These are phyloP conservation scores for Colletotrichum falcatum DNA, from an alignment of 2,329 filamentous ascomycete species.

Conservation along the genomic window DNA sequence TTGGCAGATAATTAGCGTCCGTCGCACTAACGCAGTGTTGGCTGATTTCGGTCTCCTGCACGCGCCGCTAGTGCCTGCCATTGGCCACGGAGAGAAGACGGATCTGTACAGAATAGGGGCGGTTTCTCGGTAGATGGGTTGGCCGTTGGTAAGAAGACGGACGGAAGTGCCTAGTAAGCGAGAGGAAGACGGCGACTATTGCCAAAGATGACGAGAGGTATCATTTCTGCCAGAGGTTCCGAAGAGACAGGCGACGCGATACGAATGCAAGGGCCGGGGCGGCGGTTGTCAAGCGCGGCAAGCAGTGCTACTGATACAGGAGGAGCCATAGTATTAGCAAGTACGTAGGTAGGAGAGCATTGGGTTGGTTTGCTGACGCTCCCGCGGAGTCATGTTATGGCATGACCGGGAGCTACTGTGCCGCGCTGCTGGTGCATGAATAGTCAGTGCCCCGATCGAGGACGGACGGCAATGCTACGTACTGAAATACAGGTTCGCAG, in stretches of 20 bases:
- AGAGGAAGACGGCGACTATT: conserved; percentile 2
- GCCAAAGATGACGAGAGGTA: conserved; percentile 10
- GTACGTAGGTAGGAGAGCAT: too few species aligned
- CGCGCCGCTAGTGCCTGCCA: not conserved
- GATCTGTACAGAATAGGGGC: conserved; percentile 32
- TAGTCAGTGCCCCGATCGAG: not conserved
- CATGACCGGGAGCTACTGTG: conserved; percentile 12
- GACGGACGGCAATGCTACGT: too few species aligned
- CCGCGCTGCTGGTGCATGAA: not conserved
- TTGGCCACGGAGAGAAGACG: conserved; percentile 15
- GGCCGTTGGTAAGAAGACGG: not conserved
- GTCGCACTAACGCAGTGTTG: conserved; percentile 30
- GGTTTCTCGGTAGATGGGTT: conserved; percentile 1
- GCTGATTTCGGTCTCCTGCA: conserved; percentile 17
- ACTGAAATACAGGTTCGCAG: conserved; percentile 2
- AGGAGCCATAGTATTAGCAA: too few species aligned
- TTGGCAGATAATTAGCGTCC: conserved; percentile 19
- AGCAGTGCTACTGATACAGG: not conserved
- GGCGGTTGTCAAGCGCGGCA: not conserved
- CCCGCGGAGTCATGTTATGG: not conserved
- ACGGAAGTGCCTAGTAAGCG: not conserved
- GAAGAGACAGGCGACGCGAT: not conserved
- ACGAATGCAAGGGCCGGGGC: conserved; percentile 3
- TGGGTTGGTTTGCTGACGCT: not conserved
- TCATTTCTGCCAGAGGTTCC: conserved; percentile 9